Evolutionary conservation across 805 yeast genomes (phyloP), one percentile per base, ranked within the genome.

Genomic region (Osmozyma mogii): DNA sequence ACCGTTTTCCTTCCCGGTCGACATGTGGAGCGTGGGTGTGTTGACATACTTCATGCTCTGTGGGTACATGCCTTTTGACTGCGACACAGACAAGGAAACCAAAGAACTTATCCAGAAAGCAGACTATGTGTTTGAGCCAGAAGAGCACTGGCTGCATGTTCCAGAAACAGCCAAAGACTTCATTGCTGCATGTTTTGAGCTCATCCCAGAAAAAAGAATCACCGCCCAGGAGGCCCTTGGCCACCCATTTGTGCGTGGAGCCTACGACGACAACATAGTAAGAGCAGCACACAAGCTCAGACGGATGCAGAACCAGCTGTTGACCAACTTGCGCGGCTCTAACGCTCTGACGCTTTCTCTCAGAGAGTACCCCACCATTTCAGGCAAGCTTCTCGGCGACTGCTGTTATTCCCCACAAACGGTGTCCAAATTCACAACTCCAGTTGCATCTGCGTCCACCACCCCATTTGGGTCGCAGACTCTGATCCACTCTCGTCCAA

Each of bases 11-110:
- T 63, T 56, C 37, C 66, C 72, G 3, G 78, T 79, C 3, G 89
- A 80, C 46, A 62, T 80, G 18, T 80, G 89, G 89, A 81, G 88
- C 0, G 59, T 80, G 16, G 89, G 88, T 2, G 85, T 80, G 3
- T 58, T 78, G 19, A 67, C 78, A 2, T 81, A 79, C 49, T 79
- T 80, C 43, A 68, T 79, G 68, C 63, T 77, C 10, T 68, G 80
- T 37, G 88, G 88, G 2, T 81, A 78, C 47, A 72, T 80, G 55
- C 89, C 89, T 1, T 80, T 80, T 50, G 88, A 80, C 43, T 73
- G 87, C 38, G 87, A 79, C 29, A 68, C 74, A 5, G 78, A 77
- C 22, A 68, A 66, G 1, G 87, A 80, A 45, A 83, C 85, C 9
- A 63, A 68, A 42, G 67, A 72, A 23, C 82, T 84, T 20, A 78